These are phyloP conservation scores for Flaveria trinervia DNA, from an alignment of 129 eudicot genomes.

Conservation along the genomic window DNA sequence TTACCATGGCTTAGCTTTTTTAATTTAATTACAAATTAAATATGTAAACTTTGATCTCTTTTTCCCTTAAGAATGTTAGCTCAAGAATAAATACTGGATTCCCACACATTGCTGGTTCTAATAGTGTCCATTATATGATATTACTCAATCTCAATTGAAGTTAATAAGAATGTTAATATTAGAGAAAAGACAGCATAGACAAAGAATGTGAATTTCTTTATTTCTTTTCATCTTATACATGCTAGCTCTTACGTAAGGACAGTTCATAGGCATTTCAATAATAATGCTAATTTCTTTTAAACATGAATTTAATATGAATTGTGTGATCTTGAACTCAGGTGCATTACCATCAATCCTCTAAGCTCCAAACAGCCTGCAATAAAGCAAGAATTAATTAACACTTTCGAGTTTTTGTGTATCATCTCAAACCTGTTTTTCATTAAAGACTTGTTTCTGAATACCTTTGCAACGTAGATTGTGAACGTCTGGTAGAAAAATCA, in stretches of 20 bases:
- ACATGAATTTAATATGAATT: background rate
- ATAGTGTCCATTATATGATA: background rate
- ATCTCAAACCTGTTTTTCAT: constrained; percentile 8
- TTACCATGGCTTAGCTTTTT: no score
- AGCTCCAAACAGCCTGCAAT: constrained; percentile 53
- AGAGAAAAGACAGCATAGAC: background rate
- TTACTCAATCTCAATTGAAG: background rate
- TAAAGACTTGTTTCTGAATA: constrained; percentile 15
- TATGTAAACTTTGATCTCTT: no score
- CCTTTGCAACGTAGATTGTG: constrained; percentile 55
- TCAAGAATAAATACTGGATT: no score
- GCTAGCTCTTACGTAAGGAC: constrained; percentile 13
- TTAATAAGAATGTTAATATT: background rate
- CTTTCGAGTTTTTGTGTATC: background rate
- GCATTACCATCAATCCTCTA: constrained; percentile 26
- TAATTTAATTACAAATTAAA: no score
- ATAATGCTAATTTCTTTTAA: background rate
- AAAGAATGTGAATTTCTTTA: background rate
- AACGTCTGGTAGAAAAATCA: constrained; percentile 44
- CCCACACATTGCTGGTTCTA: background rate
- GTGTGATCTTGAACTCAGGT: constrained; percentile 25
- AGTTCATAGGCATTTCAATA: constrained; percentile 6
- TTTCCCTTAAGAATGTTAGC: no score
- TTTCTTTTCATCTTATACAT: constrained; percentile 19
- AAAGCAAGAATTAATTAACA: background rate